Evolutionary conservation across 257 asterid species (phyloP).

Genomic region (Echium plantagineum): DNA sequence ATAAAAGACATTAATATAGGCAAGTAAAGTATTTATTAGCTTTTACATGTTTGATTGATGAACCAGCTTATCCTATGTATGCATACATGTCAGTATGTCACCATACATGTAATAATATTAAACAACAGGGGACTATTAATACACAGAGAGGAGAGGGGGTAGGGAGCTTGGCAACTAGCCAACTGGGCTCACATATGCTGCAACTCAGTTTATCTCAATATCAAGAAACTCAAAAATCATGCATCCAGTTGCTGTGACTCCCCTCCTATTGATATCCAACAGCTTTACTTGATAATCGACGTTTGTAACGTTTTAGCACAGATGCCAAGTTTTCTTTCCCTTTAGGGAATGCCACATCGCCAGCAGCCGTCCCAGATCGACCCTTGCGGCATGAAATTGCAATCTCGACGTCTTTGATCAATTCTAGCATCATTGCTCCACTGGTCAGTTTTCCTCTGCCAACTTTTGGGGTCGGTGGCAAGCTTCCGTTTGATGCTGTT

Average conservation of each 20-base stretch:
- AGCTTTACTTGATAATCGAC: constrained; percentile 52
- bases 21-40: no score
- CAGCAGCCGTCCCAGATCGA: constrained; percentile 71
- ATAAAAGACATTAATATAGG: no score
- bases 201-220: no score
- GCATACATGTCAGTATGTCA: no score
- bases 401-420: constrained; percentile 60
- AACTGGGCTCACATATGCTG: no score
- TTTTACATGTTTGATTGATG: no score
- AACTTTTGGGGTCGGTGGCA: constrained; percentile 40
- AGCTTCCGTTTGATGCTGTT: constrained; percentile 36
- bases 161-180: no score
- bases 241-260: constrained; percentile 7
- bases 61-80: no score
- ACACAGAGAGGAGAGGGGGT: no score
- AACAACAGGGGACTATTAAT: no score
- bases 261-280: constrained; percentile 27
- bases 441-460: constrained; percentile 76
- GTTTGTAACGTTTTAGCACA: constrained; percentile 46
- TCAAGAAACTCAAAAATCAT: no score
- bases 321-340: constrained; percentile 72
- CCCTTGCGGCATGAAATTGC: constrained; percentile 91
- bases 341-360: constrained; percentile 89
- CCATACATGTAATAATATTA: no score
- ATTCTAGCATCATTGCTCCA: constrained; percentile 55